Evolutionary conservation across 1,284 basidiomycete genomes (phyloP).

Genomic region (Boletus semigastroideus): DNA sequence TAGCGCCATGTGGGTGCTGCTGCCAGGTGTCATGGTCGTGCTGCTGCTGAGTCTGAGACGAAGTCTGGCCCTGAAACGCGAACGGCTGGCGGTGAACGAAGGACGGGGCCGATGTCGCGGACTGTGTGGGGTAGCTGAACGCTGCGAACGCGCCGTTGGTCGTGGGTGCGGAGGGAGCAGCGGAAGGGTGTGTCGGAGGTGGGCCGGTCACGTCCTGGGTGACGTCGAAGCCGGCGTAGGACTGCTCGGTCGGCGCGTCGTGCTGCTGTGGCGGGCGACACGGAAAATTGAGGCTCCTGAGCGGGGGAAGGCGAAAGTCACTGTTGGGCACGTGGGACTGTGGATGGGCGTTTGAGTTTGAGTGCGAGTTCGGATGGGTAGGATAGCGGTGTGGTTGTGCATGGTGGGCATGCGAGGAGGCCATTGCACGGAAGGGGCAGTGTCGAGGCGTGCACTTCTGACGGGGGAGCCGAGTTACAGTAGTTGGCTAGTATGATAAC

Average conservation of each 20-base stretch:
- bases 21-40: conserved; percentile 31
- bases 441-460: conserved; percentile 10
- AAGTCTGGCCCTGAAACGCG: conserved; percentile 22
- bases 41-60: conserved; percentile 37
- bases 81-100: conserved; percentile 31
- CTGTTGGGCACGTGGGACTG: conserved; percentile 39
- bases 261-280: conserved; percentile 38
- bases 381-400: conserved; percentile 35
- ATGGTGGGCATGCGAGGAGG: conserved; percentile 31
- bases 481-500: conserved; percentile 8
- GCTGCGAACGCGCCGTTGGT: conserved; percentile 24
- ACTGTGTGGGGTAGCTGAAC: conserved; percentile 28
- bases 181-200: background rate
- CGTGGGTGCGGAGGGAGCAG: conserved; percentile 16
- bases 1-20: conserved; percentile 23
- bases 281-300: conserved; percentile 64
- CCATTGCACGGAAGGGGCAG: conserved; percentile 17
- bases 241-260: conserved; percentile 13
- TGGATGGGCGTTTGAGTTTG: conserved; percentile 34
- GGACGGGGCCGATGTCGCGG: conserved; percentile 22
- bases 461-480: conserved; percentile 6
- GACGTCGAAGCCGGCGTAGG: conserved; percentile 21
- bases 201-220: conserved; percentile 19
- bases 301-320: conserved; percentile 59
- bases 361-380: conserved; percentile 35